A percentile compares a stretch with the other conserved stretches of the same genome.
These are phyloP conservation scores for Trebouxia sp. DNA, from an alignment of 139 green algal species.

Conservation along the genomic window DNA sequence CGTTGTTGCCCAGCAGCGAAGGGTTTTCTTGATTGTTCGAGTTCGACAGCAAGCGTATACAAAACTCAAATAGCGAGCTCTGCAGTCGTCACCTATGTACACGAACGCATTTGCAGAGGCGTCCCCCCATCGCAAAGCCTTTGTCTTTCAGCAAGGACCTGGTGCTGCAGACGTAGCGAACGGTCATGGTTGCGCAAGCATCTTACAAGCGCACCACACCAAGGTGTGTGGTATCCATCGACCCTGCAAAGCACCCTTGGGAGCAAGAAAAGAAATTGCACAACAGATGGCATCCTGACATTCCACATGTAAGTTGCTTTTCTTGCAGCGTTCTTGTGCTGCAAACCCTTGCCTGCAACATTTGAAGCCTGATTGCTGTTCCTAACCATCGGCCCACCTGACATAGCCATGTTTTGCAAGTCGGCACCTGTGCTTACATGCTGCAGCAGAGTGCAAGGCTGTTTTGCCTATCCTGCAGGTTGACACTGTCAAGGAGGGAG, in stretches of 20 bases:
- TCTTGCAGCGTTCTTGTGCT: neutral
- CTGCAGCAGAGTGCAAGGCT: constrained; percentile 2
- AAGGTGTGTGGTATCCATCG: constrained; percentile 60
- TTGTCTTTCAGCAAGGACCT: too few species aligned
- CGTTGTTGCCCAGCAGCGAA: too few species aligned
- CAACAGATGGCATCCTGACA: constrained; percentile 81
- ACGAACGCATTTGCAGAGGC: too few species aligned
- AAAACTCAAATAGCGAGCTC: too few species aligned
- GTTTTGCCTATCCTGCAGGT: constrained; percentile 39
- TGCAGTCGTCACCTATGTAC: too few species aligned
- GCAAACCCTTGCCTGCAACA: neutral
- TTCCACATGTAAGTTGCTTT: constrained; percentile 53
- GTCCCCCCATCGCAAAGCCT: too few species aligned
- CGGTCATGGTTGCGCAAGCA: neutral
- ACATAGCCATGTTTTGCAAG: too few species aligned
- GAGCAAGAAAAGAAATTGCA: constrained; percentile 71
- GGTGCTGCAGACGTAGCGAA: too few species aligned
- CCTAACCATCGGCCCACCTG: too few species aligned
- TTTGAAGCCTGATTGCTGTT: neutral
- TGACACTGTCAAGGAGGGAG: constrained; percentile 46
- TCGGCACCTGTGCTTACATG: neutral
- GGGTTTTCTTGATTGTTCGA: too few species aligned
- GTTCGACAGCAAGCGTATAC: too few species aligned
- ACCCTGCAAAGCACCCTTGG: constrained; percentile 56
- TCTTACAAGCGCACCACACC: constrained; percentile 27